Evolutionary conservation across 2,329 filamentous ascomycete genomes (phyloP), one percentile per base, ranked within the genome.

Genomic region (Mycocentrospora acerina): DNA sequence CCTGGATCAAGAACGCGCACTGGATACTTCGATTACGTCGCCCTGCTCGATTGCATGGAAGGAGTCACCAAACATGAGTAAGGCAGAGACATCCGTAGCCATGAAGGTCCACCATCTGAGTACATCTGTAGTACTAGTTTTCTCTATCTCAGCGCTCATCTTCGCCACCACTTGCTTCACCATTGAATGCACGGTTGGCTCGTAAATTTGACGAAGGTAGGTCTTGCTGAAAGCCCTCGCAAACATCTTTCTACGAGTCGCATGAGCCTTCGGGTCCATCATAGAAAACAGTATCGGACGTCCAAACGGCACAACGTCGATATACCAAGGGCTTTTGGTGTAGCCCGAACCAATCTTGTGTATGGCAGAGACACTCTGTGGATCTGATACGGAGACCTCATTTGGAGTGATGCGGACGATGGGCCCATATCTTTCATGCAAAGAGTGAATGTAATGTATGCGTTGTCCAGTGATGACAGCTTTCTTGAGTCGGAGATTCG

Each of bases 91-190:
- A 38, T 72, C 69, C 2, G 64, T 60, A 5, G 69, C 64, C 42
- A 71, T 63, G 15, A 69, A 60, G 24, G 63, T 68, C 55, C 55
- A 65, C 66, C 64, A 56, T 32, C 67, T 64, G 29, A 71, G 44
- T 3, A 59, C 31, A 26, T 72, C 68, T 8, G 60, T 60, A 11
- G 40, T 47, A 15, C 59, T 51, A 5, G 52, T 46, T 31, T 37
- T 34, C 1, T 50, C 58, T n/a, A n/a, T n/a, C 32, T 59, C 51
- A 3, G 19, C 32, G 24, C 55, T 56, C 36, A 71, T 68, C 33
- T 61, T 57, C 0, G 40, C 36, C 7, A 70, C 58, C 4, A 62
- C 64, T 16, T 66, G 45, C 9, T 51, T 41, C 2, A 62, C 54
- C 37, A 62, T 64, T 31, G 67, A 60, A 4, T 53, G 44, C 5